These are phyloP conservation scores for Kingdonia uniflora DNA, from an alignment of 164 flowering plant species.

Conservation along the genomic window DNA sequence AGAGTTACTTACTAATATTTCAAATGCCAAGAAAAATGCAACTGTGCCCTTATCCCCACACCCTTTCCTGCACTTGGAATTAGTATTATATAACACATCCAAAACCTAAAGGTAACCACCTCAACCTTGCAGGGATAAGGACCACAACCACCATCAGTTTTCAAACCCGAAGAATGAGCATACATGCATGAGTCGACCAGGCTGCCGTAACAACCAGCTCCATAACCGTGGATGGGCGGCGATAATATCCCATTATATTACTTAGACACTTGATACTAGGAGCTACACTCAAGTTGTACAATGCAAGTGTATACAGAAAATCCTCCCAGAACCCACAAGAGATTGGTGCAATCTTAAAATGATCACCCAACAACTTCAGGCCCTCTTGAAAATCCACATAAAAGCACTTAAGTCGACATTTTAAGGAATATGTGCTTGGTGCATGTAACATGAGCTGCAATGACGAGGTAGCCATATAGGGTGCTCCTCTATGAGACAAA, in stretches of 20 bases:
- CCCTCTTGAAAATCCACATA: too few species aligned
- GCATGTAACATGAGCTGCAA: slow-evolving; percentile 34
- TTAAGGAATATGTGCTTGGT: slow-evolving; percentile 9
- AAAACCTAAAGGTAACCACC: slow-evolving; percentile 78
- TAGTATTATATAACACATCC: slow-evolving; percentile 55
- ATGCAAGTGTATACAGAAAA: slow-evolving; percentile 3
- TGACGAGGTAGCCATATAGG: slow-evolving; percentile 9
- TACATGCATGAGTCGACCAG: slow-evolving; percentile 69
- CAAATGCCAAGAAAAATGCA: slow-evolving; percentile 13
- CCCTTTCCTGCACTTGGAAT: slow-evolving; percentile 34
- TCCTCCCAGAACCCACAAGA: background rate
- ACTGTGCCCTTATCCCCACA: slow-evolving; percentile 88
- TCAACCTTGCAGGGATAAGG: slow-evolving; percentile 93
- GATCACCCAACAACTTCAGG: too few species aligned
- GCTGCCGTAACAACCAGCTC: slow-evolving; percentile 86
- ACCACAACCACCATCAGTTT: slow-evolving; percentile 45
- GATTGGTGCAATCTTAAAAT: too few species aligned
- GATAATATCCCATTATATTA: slow-evolving; percentile 28
- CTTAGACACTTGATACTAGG: slow-evolving; percentile 32
- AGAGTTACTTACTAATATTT: background rate
- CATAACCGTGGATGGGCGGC: slow-evolving; percentile 72
- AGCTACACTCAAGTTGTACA: slow-evolving; percentile 16
- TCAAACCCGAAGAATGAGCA: slow-evolving; percentile 25
- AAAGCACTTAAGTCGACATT: too few species aligned
- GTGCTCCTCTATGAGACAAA: slow-evolving; percentile 7